A percentile compares a stretch with the other conserved stretches of the same genome.
Evolutionary conservation across 495 filamentous ascomycete species (phyloP).

Genomic region (Hypoxylon fragiforme): DNA sequence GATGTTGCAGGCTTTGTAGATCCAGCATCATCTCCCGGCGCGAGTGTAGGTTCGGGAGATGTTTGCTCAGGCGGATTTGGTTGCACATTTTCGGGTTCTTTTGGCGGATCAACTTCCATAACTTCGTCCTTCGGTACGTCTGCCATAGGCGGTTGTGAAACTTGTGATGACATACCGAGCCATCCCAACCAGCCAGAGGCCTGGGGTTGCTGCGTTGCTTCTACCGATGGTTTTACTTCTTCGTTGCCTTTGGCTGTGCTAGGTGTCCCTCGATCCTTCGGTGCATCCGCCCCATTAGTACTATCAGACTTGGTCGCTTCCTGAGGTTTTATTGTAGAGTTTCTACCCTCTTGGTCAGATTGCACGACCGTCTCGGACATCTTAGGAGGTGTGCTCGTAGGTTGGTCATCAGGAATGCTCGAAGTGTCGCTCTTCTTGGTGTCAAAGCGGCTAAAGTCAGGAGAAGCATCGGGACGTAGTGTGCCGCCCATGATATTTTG

Average conservation of each 20-base stretch:
- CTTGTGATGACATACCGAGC: conserved; percentile 55
- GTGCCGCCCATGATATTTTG: conserved; percentile 71
- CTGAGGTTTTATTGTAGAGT: conserved; percentile 26
- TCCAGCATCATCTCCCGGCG: conserved; percentile 26
- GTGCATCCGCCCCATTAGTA: not conserved
- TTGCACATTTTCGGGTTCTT: conserved; percentile 26
- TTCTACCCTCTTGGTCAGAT: conserved; percentile 25
- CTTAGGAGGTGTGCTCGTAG: conserved; percentile 35
- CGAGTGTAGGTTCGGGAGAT: conserved; percentile 16
- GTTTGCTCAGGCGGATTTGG: conserved; percentile 11
- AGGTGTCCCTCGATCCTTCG: conserved; percentile 5
- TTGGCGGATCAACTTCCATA: conserved; percentile 26
- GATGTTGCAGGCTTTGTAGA: conserved; percentile 42
- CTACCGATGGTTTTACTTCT: conserved; percentile 13
- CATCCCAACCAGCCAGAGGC: conserved; percentile 62
- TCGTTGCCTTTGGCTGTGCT: conserved; percentile 6
- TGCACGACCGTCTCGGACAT: conserved; percentile 28
- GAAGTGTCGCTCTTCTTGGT: conserved; percentile 41
- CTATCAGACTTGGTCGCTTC: conserved; percentile 14
- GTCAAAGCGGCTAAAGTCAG: conserved; percentile 54
- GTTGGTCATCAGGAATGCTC: conserved; percentile 26
- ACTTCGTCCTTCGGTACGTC: conserved; percentile 28
- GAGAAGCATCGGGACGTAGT: conserved; percentile 39
- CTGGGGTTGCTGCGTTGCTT: conserved; percentile 38
- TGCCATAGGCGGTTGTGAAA: conserved; percentile 29